Base-by-base conservation (phyloP, 2,329 filamentous ascomycete genomes). In the Talaromyces sp. region DNA sequence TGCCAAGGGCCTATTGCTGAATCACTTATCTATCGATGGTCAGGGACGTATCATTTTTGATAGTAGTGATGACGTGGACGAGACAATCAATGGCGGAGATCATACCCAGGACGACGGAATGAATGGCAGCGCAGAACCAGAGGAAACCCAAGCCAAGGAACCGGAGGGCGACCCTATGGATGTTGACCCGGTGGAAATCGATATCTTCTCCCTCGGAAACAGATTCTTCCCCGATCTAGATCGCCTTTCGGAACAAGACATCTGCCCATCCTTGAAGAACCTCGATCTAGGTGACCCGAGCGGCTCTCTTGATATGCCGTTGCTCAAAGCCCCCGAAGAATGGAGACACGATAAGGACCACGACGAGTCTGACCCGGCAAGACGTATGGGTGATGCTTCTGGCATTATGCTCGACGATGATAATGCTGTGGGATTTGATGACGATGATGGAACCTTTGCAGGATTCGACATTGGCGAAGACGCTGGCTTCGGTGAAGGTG, bases 31-130 rank as follows among this genome's bases (percentile, higher is more conserved):
- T 74, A 97, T 99, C 69, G 95, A 99, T 77, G 87, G 87, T 1
- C 88, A 92, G 69, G 95, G 95, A 49, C 87, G 94, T 41, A 99
- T 99, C 68, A 93, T 99, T 5, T 99, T 99, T 74, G 95, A 99
- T 79, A 98, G 94, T 81, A 98, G 93, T 73, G 94, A 99, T 75
- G 95, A 98, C 75, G 82, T 82, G 16, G 82, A 84, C 65, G 85
- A 88, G 64, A 82, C 82, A 16, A 79, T 78, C 8, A 77, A 81
- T 37, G 77, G 71, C 24, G 63, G 66, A 24, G 72, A 73, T 19
- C 64, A 62, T 60, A 78, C 68, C 71, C 78, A 68, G 68, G 69
- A 66, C 70, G 76, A 67, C 64, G 73, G 69, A 72, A 56, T 74
- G 78, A 73, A 69, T 80, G 82, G 22, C 76, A 64, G 80, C 2